Percentiles rank a stretch among this genome's conserved stretches.
Conservation (phyloP, 2,329 filamentous ascomycete genomes). For the Polytolypa hystricis region DNA sequence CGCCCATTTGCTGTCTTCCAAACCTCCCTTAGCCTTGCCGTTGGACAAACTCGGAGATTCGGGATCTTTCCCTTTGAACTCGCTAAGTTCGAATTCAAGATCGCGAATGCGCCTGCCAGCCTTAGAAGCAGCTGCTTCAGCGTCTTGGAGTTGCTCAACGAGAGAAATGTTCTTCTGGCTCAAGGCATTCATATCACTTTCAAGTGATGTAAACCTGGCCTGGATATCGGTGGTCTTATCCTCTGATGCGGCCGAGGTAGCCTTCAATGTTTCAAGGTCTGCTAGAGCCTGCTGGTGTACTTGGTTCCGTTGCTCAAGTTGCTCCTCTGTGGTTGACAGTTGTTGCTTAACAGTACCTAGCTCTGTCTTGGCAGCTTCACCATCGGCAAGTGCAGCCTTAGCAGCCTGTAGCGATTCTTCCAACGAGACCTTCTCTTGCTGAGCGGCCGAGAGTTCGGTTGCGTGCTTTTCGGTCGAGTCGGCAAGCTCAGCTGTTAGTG, state of each 20-base stretch:
- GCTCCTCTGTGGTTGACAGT: conserved; percentile 23
- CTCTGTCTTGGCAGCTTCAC: conserved; percentile 62
- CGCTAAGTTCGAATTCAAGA: conserved; percentile 13
- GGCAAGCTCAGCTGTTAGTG: conserved; percentile 30
- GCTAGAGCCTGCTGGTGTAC: conserved; percentile 30
- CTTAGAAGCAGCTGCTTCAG: conserved; percentile 16
- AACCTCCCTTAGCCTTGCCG: conserved; percentile 16
- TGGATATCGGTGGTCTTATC: conserved; percentile 16
- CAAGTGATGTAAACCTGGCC: conserved; percentile 27
- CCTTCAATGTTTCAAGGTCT: conserved; percentile 16
- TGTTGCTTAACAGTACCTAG: conserved; percentile 53
- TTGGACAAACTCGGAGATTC: conserved; percentile 9
- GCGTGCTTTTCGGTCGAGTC: conserved; percentile 48
- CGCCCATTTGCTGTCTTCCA: conserved; percentile 34
- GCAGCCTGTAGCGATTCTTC: conserved; percentile 28
- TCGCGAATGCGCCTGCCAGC: conserved; percentile 15
- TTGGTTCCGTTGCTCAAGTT: conserved; percentile 24
- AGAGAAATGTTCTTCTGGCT: conserved; percentile 14
- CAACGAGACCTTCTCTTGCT: conserved; percentile 34
- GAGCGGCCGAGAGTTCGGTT: conserved; percentile 36
- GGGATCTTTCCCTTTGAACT: conserved; percentile 8
- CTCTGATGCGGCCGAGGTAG: conserved; percentile 6
- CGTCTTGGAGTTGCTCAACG: conserved; percentile 12
- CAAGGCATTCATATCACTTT: conserved; percentile 19
- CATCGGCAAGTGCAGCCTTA: conserved; percentile 58